Conservation (phyloP, 1,284 basidiomycete genomes). For the Rhodotorula sp. region DNA sequence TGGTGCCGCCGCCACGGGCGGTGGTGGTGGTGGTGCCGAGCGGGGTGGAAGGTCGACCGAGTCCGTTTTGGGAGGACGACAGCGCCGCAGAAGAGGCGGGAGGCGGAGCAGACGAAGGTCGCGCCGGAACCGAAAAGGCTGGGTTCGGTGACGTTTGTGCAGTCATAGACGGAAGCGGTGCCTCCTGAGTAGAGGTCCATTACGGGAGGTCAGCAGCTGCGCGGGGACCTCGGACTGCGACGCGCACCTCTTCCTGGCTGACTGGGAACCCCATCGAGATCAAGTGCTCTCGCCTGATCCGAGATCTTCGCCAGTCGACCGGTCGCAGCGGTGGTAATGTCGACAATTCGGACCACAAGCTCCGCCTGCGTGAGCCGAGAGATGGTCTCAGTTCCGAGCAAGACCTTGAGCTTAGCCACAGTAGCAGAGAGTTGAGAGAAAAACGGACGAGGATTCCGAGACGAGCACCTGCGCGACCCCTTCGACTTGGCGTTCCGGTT, state of each 20-base stretch:
- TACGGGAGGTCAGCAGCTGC: too few relatives aligned
- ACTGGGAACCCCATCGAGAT: conserved; percentile 87
- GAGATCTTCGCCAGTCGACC: conserved; percentile 86
- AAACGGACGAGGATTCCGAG: conserved; percentile 50
- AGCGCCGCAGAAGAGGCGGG: conserved; percentile 3
- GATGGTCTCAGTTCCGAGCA: neutral
- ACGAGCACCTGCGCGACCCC: conserved; percentile 75
- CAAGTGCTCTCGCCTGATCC: conserved; percentile 80
- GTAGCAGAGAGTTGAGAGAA: neutral
- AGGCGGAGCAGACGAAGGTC: conserved; percentile 18
- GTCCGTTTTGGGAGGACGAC: conserved; percentile 2
- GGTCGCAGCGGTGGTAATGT: conserved; percentile 60
- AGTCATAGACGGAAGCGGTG: neutral
- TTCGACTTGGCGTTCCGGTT: conserved; percentile 72
- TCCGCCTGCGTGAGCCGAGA: conserved; percentile 12
- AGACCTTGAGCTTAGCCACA: neutral
- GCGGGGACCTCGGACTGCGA: too few relatives aligned
- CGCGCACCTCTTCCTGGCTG: conserved; percentile 78
- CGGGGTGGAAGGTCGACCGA: conserved; percentile 8
- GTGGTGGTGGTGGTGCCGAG: neutral
- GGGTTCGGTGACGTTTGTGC: neutral
- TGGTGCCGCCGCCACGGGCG: conserved; percentile 3
- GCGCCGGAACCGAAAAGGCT: conserved; percentile 1
- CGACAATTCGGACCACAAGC: conserved; percentile 18
- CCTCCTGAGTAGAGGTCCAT: neutral